Percentiles rank a stretch among this genome's conserved stretches.
These are phyloP conservation scores for Linderniella brevidens DNA, from an alignment of 257 asterid species.

Conservation along the genomic window DNA sequence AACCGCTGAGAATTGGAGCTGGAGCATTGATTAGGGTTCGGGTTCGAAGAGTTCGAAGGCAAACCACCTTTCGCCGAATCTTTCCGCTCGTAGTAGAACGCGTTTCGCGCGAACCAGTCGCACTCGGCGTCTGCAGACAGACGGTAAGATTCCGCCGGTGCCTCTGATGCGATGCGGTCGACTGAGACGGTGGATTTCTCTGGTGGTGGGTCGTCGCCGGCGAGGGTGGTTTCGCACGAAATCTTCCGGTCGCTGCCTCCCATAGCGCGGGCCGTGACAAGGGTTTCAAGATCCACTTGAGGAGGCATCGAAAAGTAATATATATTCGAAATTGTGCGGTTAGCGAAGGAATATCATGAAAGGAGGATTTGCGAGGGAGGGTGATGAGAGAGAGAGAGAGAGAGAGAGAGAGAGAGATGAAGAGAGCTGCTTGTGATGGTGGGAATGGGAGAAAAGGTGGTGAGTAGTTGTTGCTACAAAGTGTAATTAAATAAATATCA, in stretches of 20 bases:
- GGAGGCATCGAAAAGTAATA: no score
- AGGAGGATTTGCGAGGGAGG: no score
- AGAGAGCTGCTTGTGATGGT: no score
- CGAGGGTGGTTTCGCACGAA: conserved; percentile 29
- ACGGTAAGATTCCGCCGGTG: conserved; percentile 48
- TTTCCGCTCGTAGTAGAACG: conserved; percentile 42
- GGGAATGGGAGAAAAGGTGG: no score
- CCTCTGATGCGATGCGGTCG: conserved; percentile 6
- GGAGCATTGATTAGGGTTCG: conserved; percentile 15
- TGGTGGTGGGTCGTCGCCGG: conserved; percentile 10
- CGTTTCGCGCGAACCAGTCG: conserved; percentile 59
- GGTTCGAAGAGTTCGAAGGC: conserved; percentile 9
- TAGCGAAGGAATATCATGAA: no score
- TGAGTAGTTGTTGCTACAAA: no score
- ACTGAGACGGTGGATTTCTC: conserved; percentile 4
- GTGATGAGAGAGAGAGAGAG: no score
- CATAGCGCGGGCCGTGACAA: no score
- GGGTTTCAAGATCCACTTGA: conserved; percentile 8
- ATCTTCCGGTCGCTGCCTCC: conserved; percentile 19
- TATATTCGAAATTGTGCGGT: no score
- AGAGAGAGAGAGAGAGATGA: no score
- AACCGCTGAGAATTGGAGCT: conserved; percentile 33
- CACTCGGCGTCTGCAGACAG: conserved; percentile 46
- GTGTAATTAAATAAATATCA: no score
- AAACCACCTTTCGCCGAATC: conserved; percentile 40